Evolutionary conservation across 768 basidiomycete genomes (phyloP).

Genomic region (Suillus placidus): DNA sequence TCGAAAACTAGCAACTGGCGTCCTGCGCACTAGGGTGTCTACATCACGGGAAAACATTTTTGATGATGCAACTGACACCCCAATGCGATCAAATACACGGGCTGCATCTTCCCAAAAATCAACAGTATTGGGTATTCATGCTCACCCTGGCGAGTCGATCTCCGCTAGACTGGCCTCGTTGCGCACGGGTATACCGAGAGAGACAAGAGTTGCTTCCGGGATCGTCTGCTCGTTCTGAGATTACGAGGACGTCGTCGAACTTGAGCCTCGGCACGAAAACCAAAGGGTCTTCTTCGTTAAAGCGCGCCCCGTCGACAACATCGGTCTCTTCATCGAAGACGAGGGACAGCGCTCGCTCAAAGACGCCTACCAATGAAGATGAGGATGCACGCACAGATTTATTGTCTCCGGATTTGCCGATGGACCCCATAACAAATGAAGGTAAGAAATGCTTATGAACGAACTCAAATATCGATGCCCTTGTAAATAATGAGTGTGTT

Average conservation of each 20-base stretch:
- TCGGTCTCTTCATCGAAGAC: constrained; percentile 3
- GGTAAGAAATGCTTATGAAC: too few species aligned
- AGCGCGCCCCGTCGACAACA: too few species aligned
- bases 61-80: background rate
- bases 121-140: background rate
- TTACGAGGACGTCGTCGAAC: background rate
- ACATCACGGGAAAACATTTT: constrained; percentile 1
- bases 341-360: constrained; percentile 10
- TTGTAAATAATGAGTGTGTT: too few species aligned
- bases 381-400: constrained; percentile 19
- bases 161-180: background rate
- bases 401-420: constrained; percentile 35
- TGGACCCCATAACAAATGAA: constrained; percentile 36
- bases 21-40: background rate
- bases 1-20: background rate
- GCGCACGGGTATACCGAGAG: background rate
- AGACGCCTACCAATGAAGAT: constrained; percentile 20
- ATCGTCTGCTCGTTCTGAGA: constrained; percentile 5
- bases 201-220: background rate
- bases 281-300: too few species aligned
- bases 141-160: background rate
- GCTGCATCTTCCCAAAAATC: background rate
- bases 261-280: too few species aligned
- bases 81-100: background rate
- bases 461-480: too few species aligned